phyloP scores from a whole-genome alignment of 768 basidiomycete genomes.

The Gloeopeniophorella convolvens region DNA sequence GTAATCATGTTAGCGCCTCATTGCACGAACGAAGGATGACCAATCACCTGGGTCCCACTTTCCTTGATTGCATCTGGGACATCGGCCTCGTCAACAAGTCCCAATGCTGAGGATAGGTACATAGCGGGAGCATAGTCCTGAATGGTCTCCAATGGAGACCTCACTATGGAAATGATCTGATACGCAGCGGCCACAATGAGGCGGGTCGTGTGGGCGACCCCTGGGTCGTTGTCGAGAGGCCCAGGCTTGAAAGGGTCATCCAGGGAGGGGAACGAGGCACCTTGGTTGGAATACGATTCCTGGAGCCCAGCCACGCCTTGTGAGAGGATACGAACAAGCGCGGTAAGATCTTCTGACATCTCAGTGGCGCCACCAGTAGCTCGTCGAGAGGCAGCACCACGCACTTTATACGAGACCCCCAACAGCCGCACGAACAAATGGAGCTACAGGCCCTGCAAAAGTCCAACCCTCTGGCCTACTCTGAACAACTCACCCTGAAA shows the following conservation, averaged over 20 bases:
- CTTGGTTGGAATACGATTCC: background rate
- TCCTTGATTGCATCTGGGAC: conserved; percentile 7
- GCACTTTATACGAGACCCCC: too few relatives aligned
- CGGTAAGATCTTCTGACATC: background rate
- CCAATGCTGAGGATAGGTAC: conserved; percentile 2
- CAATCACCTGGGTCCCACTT: conserved; percentile 3
- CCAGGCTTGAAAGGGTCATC: conserved; percentile 2
- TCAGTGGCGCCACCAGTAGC: too few relatives aligned
- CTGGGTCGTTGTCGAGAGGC: background rate
- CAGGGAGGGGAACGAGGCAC: conserved; percentile 4
- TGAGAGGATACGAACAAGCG: background rate
- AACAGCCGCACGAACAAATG: too few relatives aligned
- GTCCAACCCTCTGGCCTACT: too few relatives aligned
- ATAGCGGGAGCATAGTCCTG: background rate
- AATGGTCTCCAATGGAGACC: conserved; percentile 2
- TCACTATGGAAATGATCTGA: conserved; percentile 4
- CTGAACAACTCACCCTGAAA: too few relatives aligned
- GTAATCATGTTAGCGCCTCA: too few relatives aligned
- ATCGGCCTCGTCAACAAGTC: background rate
- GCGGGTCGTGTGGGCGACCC: background rate
- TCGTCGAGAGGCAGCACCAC: too few relatives aligned
- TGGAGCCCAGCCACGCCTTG: background rate
- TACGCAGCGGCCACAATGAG: conserved; percentile 3
- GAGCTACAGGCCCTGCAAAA: too few relatives aligned
- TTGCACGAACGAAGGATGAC: too few relatives aligned